Base-by-base conservation (phyloP, 2,329 filamentous ascomycete species). In the Juglanconis oblonga region DNA sequence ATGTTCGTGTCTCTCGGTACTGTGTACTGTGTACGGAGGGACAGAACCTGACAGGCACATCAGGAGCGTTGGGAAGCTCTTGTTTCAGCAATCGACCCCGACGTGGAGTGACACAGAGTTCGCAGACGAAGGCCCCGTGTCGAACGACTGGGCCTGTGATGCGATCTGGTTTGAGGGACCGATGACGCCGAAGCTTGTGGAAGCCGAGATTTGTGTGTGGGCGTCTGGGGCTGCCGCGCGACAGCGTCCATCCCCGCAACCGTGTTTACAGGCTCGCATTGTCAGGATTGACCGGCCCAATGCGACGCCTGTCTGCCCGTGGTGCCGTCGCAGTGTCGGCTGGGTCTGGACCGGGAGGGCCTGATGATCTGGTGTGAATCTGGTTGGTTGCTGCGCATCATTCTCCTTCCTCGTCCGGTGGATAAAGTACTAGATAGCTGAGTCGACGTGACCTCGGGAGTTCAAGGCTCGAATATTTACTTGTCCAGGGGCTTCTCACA, bases 231-330 rank as follows among this genome's bases (percentile, higher is more conserved):
- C 52, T 44, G 52, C 29, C 33, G 24, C 55, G 17, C 55, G 29
- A 49, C 59, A 62, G 48, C 56, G 52, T 53, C 52, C 36, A 62
- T 38, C 60, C 60, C 60, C 60, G 56, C 60, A 55, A 24, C 45
- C 3, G 17, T 38, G 24, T n/a, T 14, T 51, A 45, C 50, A 50
- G 52, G 35, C 38, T 49, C 48, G 52, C 24, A 52, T 52, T 55
- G 56, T 61, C 59, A 55, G 57, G 35, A 38, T 35, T 52, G 17
- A 24, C 17, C 24, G 29, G 31, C 36, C 17, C 17, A 24, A 54
- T 54, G 31, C 31, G 31, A 35, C 31, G 3, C 17, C 11, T 24
- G 24, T 45, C 14, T 35, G 52, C 40, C 8, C 40, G 14, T 44
- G 7, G 14, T 44, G 9, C 40, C 40, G 5, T 17, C 10, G 5